phyloP scores from a whole-genome alignment of 148 eudicot genomes.

The Agrostemma githago region DNA sequence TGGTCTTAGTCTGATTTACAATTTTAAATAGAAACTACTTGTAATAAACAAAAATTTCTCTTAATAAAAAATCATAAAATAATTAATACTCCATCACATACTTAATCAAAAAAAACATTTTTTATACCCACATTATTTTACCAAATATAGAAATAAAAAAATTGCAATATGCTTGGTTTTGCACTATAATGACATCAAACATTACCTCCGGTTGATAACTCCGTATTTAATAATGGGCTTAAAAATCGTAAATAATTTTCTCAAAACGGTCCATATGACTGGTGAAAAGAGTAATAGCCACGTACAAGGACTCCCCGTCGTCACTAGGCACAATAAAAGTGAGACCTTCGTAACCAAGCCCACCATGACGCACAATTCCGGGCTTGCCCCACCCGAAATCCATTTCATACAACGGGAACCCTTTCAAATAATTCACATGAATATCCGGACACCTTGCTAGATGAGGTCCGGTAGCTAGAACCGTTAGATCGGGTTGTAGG shows the following conservation, averaged over 20 bases:
- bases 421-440: conserved; percentile 26
- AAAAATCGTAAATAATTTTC: conserved; percentile 27
- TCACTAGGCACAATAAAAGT: conserved; percentile 23
- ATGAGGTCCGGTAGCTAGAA: conserved; percentile 23
- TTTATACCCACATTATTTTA: too few relatives aligned
- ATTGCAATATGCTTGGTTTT: too few relatives aligned
- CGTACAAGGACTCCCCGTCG: conserved; percentile 22
- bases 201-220: too few relatives aligned
- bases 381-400: conserved; percentile 12
- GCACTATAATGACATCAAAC: too few relatives aligned
- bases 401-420: conserved; percentile 23
- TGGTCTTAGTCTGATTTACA: too few relatives aligned
- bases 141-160: too few relatives aligned
- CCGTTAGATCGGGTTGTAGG: conserved; percentile 23
- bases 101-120: too few relatives aligned
- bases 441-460: conserved; percentile 23
- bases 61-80: too few relatives aligned
- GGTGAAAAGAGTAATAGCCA: conserved; percentile 23
- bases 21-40: too few relatives aligned
- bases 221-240: too few relatives aligned
- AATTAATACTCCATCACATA: too few relatives aligned
- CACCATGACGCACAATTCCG: conserved; percentile 30
- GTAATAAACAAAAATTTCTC: too few relatives aligned
- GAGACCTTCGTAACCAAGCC: conserved; percentile 29
- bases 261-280: conserved; percentile 26